Conservation (phyloP, 345 rosid species). For the Eucalyptus guilfoylei region DNA sequence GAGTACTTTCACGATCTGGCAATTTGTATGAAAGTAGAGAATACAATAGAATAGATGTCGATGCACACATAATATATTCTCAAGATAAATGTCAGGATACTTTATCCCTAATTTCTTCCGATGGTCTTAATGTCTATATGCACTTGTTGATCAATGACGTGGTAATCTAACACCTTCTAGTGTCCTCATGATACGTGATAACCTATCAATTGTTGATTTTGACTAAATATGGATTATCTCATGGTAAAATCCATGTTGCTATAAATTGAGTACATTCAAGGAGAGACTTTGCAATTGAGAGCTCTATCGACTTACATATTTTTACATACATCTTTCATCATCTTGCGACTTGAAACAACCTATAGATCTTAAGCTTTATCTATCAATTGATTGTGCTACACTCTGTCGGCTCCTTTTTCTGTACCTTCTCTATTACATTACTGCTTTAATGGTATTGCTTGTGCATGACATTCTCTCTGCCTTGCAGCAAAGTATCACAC, state of each 20-base stretch:
- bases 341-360: not conserved
- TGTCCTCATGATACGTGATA: not conserved
- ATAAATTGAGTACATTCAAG: not conserved
- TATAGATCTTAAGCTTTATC: not conserved
- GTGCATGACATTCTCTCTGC: not conserved
- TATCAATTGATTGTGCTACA: not conserved
- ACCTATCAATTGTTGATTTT: not conserved
- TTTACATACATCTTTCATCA: accelerated
- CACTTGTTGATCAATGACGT: not conserved
- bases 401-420: not conserved
- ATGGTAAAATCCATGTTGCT: not conserved
- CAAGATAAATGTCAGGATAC: accelerated
- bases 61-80: accelerated
- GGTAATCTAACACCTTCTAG: not conserved
- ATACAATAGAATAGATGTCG: not conserved
- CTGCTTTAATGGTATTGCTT: not conserved
- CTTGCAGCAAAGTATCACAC: not conserved
- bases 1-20: not conserved
- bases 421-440: not conserved
- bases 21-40: not conserved
- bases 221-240: not conserved
- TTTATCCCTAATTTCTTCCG: accelerated
- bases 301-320: too few relatives aligned
- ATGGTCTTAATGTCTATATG: not conserved
- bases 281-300: not conserved